phyloP scores from a whole-genome alignment of 192 early-diverging fungal genomes.

The Linnemannia schmuckeri region DNA sequence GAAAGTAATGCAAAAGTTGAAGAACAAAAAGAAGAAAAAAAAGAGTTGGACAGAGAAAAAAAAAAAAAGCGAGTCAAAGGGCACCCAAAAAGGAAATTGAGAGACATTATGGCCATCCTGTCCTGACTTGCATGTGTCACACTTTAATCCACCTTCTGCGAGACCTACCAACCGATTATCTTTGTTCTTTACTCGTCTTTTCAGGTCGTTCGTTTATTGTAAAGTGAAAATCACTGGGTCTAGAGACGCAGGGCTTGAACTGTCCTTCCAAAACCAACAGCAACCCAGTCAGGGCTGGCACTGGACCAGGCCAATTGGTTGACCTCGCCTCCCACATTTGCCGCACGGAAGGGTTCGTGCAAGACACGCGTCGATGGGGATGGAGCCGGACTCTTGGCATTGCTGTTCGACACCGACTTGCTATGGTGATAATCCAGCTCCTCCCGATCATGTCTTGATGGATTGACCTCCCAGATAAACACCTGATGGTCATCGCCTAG shows the following conservation, averaged over 20 bases:
- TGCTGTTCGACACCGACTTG: conserved; percentile 34
- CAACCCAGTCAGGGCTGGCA: conserved; percentile 87
- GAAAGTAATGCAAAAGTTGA: neutral
- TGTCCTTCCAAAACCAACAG: conserved; percentile 85
- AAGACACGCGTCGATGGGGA: conserved; percentile 46
- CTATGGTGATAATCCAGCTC: conserved; percentile 48
- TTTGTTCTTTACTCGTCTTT: neutral
- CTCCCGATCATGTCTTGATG: conserved; percentile 58
- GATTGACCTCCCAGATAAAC: conserved; percentile 92
- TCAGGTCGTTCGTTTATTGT: neutral
- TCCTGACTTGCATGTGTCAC: neutral
- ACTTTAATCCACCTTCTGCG: neutral
- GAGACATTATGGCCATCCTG: no score
- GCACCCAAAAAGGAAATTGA: neutral
- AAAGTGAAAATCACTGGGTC: no score
- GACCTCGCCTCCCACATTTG: conserved; percentile 70
- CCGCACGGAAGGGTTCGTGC: conserved; percentile 74
- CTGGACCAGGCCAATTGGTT: conserved; percentile 90
- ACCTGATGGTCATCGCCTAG: conserved; percentile 91
- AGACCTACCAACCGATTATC: neutral
- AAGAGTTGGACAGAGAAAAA: neutral
- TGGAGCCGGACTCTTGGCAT: conserved; percentile 17
- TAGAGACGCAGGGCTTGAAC: conserved; percentile 90
- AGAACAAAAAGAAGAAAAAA: neutral
- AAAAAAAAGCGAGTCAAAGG: conserved; percentile 5